Evolutionary conservation across 2,329 filamentous ascomycete species (phyloP).

Genomic region (Incumbomyces delicatus): DNA sequence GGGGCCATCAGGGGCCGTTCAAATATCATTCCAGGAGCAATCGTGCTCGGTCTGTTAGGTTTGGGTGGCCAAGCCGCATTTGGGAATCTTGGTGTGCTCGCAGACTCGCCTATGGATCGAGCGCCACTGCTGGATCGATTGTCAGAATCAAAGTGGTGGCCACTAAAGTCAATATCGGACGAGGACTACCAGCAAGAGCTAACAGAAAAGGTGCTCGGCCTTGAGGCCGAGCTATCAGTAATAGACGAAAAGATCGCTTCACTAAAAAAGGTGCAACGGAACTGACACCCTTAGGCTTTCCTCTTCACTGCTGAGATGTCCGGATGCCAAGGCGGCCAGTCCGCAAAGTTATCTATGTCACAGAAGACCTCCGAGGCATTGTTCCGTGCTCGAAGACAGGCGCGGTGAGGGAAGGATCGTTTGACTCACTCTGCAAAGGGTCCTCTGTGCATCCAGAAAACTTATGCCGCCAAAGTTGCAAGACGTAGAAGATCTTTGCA

Average conservation of each 20-base stretch:
- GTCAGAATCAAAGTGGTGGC: slow-evolving; percentile 49
- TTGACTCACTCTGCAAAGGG: no score
- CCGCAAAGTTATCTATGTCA: no score
- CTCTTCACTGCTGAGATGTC: no score
- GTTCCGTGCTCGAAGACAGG: no score
- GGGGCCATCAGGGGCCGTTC: slow-evolving; percentile 14
- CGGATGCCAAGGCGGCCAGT: no score
- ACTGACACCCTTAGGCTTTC: no score
- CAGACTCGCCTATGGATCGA: not conserved
- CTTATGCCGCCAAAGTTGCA: no score
- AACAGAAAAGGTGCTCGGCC: slow-evolving; percentile 57
- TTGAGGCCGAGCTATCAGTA: slow-evolving; percentile 69
- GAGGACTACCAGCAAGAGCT: slow-evolving; percentile 64
- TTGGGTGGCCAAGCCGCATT: slow-evolving; percentile 12
- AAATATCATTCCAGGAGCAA: slow-evolving; percentile 13
- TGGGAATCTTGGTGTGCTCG: not conserved
- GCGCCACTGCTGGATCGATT: slow-evolving; percentile 6
- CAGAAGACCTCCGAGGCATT: no score
- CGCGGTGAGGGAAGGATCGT: no score
- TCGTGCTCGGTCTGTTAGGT: slow-evolving; percentile 13
- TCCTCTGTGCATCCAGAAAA: no score
- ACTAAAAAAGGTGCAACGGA: slow-evolving; percentile 27
- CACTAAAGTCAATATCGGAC: slow-evolving; percentile 59
- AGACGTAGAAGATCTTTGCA: no score
- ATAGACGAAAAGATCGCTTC: slow-evolving; percentile 64